These are phyloP conservation scores for Sporothrix luriei DNA, from an alignment of 2,329 filamentous ascomycete species.

Conservation along the genomic window DNA sequence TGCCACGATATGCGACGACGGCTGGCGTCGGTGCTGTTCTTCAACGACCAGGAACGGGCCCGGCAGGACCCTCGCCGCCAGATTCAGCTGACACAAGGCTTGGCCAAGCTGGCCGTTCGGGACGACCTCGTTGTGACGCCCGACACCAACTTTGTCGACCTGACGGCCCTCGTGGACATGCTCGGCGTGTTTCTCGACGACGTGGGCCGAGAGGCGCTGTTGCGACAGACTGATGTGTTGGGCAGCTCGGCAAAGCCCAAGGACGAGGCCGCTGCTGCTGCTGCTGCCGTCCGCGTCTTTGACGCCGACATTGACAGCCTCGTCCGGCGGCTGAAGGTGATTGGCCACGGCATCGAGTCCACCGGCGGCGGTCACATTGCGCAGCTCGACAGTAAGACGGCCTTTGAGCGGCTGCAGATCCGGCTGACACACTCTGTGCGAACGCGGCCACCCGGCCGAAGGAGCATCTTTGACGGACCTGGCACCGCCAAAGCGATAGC, in stretches of 20 bases:
- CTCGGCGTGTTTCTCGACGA: slow-evolving; percentile 76
- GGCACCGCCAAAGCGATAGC: neutral
- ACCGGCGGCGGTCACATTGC: slow-evolving; percentile 71
- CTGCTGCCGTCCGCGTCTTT: slow-evolving; percentile 50
- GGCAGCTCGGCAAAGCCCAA: neutral
- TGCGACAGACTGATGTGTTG: slow-evolving; percentile 18
- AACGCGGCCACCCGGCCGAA: slow-evolving; percentile 60
- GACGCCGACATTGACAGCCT: slow-evolving; percentile 72
- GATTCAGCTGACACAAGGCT: slow-evolving; percentile 46
- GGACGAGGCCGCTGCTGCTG: slow-evolving; percentile 39
- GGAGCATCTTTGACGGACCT: slow-evolving; percentile 48
- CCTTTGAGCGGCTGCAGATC: slow-evolving; percentile 72
- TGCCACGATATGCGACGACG: slow-evolving; percentile 65
- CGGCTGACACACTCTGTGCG: slow-evolving; percentile 72
- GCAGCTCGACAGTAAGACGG: slow-evolving; percentile 75
- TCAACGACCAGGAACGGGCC: slow-evolving; percentile 52
- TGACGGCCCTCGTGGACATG: slow-evolving; percentile 66
- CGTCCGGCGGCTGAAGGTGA: slow-evolving; percentile 58
- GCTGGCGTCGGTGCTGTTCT: slow-evolving; percentile 66
- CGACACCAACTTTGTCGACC: slow-evolving; percentile 67
- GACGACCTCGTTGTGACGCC: slow-evolving; percentile 53
- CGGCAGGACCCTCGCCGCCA: slow-evolving; percentile 46
- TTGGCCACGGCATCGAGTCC: slow-evolving; percentile 68
- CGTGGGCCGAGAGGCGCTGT: slow-evolving; percentile 35
- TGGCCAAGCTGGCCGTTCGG: slow-evolving; percentile 47